Base-by-base conservation (phyloP, 179 eudicot genomes). In the Silene vulgaris region DNA sequence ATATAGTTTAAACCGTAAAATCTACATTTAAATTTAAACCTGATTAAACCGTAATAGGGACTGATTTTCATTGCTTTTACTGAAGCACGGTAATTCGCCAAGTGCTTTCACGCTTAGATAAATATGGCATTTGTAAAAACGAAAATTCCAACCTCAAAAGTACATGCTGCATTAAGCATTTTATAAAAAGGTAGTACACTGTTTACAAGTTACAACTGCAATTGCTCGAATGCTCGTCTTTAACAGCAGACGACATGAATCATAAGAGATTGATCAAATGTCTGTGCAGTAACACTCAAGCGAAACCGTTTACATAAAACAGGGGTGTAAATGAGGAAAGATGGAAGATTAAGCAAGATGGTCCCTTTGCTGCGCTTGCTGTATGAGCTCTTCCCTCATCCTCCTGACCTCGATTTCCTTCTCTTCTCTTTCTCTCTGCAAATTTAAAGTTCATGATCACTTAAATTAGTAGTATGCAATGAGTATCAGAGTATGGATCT, bases 351-450 rank as follows among this genome's bases (percentile, higher is more conserved):
- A 91, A 29, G 89, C 87, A 19, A 86, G 79, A 45, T 91, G 54
- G 52, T 89, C 89, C 78, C 84, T 79, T 78, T 89, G 75, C 73
- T 73, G 79, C 1, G 86, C 82, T 77, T 89, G 81, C 74, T 79
- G 81, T 29, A 86, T 62, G 72, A 92, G 74, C 81, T 63, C 67
- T 63, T 23, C 67, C 11, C 67, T 63, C 67, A 35, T 66, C 19
- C 71, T 35, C 71, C 71, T 66, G 20, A 66, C 14, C 50, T 66
- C 71, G 6, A 35, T 16, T 66, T 66, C 71, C 52, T 35, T 87
- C 87, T 89, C 89, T 88, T 87, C 83, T 80, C 82, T 86, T 79
- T 90, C 91, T 74, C 81, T 82, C 97, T 91, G 93, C 88, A 85
- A 77, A 78, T 48, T 50, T 3, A 5, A 28, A 63, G 14, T 54